Evolutionary conservation across 2,329 filamentous ascomycete genomes (phyloP).

Genomic region (Cyanodermella asteris): DNA sequence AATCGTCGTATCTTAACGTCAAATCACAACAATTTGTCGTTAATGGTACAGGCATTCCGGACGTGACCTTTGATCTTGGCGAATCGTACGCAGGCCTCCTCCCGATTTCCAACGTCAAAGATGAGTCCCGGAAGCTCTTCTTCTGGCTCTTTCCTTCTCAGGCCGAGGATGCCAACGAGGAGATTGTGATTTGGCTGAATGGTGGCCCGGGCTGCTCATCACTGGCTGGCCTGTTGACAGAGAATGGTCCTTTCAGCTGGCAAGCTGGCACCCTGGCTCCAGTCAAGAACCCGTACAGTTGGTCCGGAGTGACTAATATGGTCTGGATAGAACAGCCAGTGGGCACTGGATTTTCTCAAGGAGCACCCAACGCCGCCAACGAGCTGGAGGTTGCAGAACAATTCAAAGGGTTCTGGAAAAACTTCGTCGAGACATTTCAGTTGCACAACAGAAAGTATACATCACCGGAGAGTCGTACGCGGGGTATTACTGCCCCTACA

Average conservation of each 20-base stretch:
- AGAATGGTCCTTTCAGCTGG: slow-evolving; percentile 7
- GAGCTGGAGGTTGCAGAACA: slow-evolving; percentile 25
- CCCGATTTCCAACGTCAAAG: slow-evolving; percentile 28
- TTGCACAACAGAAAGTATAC: slow-evolving; percentile 30
- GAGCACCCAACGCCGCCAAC: slow-evolving; percentile 22
- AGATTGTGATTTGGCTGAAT: slow-evolving; percentile 33
- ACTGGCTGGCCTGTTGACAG: slow-evolving; percentile 6
- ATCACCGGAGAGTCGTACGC: slow-evolving; percentile 34
- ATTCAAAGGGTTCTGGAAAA: slow-evolving; percentile 30
- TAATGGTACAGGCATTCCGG: slow-evolving; percentile 35
- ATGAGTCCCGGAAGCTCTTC: slow-evolving; percentile 33
- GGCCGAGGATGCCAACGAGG: slow-evolving; percentile 28
- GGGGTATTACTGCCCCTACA: slow-evolving; percentile 33
- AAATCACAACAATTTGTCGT: slow-evolving; percentile 29
- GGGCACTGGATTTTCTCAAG: slow-evolving; percentile 21
- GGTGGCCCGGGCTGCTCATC: slow-evolving; percentile 15
- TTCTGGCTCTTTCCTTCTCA: slow-evolving; percentile 40
- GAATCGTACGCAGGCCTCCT: slow-evolving; percentile 43
- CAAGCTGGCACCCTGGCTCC: slow-evolving; percentile 6
- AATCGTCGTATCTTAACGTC: too few relatives aligned
- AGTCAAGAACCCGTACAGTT: slow-evolving; percentile 11
- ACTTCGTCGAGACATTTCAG: slow-evolving; percentile 33
- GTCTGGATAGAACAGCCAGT: slow-evolving; percentile 27
- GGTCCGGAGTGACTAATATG: slow-evolving; percentile 13
- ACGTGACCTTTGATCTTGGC: slow-evolving; percentile 25